Evolutionary conservation across 345 rosid species (phyloP), one percentile per base, ranked within the genome.

Genomic region (Psidium friedrichsthalianum): DNA sequence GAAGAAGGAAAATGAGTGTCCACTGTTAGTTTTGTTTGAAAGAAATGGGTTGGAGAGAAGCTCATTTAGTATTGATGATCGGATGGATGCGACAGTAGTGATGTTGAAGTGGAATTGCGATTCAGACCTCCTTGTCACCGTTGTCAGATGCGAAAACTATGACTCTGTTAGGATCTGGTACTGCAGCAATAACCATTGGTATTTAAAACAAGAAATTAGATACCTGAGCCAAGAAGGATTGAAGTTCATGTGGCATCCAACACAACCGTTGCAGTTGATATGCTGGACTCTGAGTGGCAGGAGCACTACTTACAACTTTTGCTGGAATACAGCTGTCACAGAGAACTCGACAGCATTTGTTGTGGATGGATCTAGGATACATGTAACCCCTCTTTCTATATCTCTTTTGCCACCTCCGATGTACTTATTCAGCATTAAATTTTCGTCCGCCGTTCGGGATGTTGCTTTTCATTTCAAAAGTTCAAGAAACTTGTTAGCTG

Each of bases 141-240:
- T 93, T 89, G 98, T 95, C 64, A 92, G 94, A 84, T 93, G 90
- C 87, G 90, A 90, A 82, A 87, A 89, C 21, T 91, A 90, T 81
- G 98, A 97, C 86, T 88, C 90, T 86, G 44, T 95, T 83, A 95
- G 93, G 89, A 90, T 97, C 69, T 97, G 99, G 98, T 90, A 61
- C 89, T 96, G 94, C 90, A 89, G 96, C 93, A 97, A 96, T 92
- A 93, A 96, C 76, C 95, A 93, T 85, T 96, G 99, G 99, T 97
- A 94, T 90, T 87, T 96, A 85, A 97, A 97, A 90, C 95, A 97
- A 74, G 98, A 97, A 90, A 84, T 92, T 84, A 92, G 95, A 88
- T 92, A 90, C 90, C 86, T 89, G 16, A 92, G 84, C 83, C 89
- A 92, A 84, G 95, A 93, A 89, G 94, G 94, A 29, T 93, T 94